phyloP scores from a whole-genome alignment of 257 asterid species.

The Catharanthus roseus region DNA sequence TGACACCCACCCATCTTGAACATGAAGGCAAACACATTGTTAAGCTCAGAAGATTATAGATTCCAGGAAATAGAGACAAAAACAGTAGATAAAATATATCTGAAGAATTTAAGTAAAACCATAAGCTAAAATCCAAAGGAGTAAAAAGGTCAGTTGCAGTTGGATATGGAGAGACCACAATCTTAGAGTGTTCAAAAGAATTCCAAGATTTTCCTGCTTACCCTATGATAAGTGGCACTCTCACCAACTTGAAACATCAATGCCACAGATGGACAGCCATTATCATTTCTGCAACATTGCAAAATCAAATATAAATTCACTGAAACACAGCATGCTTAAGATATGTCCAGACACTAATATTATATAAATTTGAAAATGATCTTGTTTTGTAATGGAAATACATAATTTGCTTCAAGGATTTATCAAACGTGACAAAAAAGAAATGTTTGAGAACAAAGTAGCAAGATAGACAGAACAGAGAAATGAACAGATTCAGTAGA shows the following conservation, averaged over 20 bases:
- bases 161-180: background rate
- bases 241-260: constrained; percentile 89
- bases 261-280: constrained; percentile 71
- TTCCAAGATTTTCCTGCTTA: constrained; percentile 26
- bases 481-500: no score
- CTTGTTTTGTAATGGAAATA: background rate
- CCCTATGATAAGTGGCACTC: constrained; percentile 68
- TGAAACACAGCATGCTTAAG: background rate
- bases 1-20: constrained; percentile 89
- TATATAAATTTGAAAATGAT: background rate
- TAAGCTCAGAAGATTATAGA: constrained; percentile 19
- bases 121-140: background rate
- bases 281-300: constrained; percentile 50
- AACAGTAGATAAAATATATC: constrained; percentile 3
- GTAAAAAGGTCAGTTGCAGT: constrained; percentile 1
- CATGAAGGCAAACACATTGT: constrained; percentile 12
- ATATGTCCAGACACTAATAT: background rate
- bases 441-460: background rate
- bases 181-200: background rate
- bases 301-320: constrained; percentile 10
- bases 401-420: background rate
- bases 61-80: background rate
- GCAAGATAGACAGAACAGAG: background rate
- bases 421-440: no score
- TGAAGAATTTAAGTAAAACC: background rate